phyloP scores from a whole-genome alignment of 495 filamentous ascomycete genomes.

The Aspergillus kassunensis region DNA sequence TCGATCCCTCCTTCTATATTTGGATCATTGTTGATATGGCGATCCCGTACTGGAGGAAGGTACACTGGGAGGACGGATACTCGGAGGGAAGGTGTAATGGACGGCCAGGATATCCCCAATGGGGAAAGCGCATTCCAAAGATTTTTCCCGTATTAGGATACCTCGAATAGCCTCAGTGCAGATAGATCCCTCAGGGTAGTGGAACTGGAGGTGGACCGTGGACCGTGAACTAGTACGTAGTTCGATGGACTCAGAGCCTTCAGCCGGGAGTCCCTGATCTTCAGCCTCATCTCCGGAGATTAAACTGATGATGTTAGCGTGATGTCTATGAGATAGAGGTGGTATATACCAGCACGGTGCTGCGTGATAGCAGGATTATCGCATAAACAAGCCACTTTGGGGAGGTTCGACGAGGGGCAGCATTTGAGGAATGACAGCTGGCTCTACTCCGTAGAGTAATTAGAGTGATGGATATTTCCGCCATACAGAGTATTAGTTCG shows the following conservation, averaged over 20 bases:
- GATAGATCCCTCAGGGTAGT: too few relatives aligned
- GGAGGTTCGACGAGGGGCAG: neutral
- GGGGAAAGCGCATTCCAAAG: too few relatives aligned
- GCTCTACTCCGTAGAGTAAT: too few relatives aligned
- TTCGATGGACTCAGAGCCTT: too few relatives aligned
- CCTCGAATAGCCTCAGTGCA: neutral
- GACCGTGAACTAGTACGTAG: too few relatives aligned
- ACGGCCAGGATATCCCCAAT: too few relatives aligned
- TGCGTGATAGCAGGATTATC: neutral
- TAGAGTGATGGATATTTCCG: too few relatives aligned
- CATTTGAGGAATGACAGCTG: neutral
- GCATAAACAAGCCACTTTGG: conserved; percentile 9
- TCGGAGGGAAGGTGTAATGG: neutral
- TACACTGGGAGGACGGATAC: too few relatives aligned
- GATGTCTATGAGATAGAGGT: too few relatives aligned
- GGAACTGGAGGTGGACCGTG: too few relatives aligned
- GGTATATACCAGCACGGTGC: neutral
- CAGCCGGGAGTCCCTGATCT: neutral
- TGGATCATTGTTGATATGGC: neutral
- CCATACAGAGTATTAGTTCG: too few relatives aligned
- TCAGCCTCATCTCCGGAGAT: neutral
- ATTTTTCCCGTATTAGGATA: neutral
- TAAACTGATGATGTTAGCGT: too few relatives aligned
- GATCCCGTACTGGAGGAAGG: neutral
- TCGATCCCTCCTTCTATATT: neutral